These are phyloP conservation scores for Fusarium circinatum DNA, from an alignment of 2,329 filamentous ascomycete genomes.

Conservation along the genomic window DNA sequence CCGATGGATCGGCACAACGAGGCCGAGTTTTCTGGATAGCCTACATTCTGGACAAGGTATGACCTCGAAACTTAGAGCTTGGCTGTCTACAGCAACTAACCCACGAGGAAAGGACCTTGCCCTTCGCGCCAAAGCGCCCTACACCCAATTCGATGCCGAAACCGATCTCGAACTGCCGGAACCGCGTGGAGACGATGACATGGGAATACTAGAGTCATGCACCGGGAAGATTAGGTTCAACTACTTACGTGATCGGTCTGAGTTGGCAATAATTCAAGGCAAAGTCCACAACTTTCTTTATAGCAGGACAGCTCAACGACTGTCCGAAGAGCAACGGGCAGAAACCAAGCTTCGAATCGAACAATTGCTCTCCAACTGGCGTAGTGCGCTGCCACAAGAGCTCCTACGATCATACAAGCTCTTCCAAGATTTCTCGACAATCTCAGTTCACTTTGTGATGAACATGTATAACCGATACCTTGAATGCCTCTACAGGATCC, in stretches of 20 bases:
- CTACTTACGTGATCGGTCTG: not conserved
- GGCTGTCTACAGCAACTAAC: not conserved
- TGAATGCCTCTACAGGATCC: not conserved
- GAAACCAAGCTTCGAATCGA: not conserved
- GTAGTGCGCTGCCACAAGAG: accelerated
- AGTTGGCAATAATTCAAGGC: not conserved
- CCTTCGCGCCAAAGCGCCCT: not conserved
- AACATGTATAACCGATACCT: not conserved
- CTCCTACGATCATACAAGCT: not conserved
- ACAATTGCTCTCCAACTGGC: not conserved
- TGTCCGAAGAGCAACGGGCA: not conserved
- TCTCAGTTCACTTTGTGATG: not conserved
- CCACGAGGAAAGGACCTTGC: not conserved
- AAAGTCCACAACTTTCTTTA: not conserved
- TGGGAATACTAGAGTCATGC: not conserved
- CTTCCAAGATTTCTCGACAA: not conserved
- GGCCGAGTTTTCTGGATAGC: not conserved
- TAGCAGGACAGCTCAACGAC: not conserved
- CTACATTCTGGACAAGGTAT: not conserved
- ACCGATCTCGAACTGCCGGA: not conserved
- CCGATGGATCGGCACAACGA: not conserved
- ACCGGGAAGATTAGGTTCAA: not conserved
- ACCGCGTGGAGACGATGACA: not conserved
- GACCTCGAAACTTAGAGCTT: accelerated
- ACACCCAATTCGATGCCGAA: not conserved